phyloP scores from a whole-genome alignment of 257 asterid genomes.

The Jacaranda copaia region DNA sequence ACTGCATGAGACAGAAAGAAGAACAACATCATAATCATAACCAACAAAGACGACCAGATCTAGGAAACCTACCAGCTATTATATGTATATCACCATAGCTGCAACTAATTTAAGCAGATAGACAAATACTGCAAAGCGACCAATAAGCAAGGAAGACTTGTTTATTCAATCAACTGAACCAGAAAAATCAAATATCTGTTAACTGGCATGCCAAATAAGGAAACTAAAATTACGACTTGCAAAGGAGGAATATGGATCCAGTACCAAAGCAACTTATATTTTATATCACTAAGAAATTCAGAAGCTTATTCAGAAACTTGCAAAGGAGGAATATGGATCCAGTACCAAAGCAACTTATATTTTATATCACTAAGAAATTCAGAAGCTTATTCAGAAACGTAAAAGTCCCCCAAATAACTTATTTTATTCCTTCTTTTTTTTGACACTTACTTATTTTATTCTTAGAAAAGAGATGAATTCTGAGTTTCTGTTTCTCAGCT shows the following conservation, averaged over 20 bases:
- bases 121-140: too few species aligned
- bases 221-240: neutral
- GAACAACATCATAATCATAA: constrained; percentile 44
- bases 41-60: constrained; percentile 51
- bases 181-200: constrained; percentile 46
- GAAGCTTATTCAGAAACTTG: neutral
- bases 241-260: neutral
- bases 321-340: neutral
- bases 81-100: constrained; percentile 34
- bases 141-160: too few species aligned
- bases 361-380: too few species aligned
- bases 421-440: too few species aligned
- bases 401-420: neutral
- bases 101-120: too few species aligned
- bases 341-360: too few species aligned
- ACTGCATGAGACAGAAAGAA: constrained; percentile 6
- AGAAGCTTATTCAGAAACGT: neutral
- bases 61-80: constrained; percentile 47
- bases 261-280: too few species aligned
- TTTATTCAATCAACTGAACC: too few species aligned
- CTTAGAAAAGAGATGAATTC: neutral
- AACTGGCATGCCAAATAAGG: constrained; percentile 46
- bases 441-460: neutral
- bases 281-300: too few species aligned
- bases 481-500: neutral